These are phyloP conservation scores for Cytidiella melzeri DNA, from an alignment of 768 basidiomycete species.

Conservation along the genomic window DNA sequence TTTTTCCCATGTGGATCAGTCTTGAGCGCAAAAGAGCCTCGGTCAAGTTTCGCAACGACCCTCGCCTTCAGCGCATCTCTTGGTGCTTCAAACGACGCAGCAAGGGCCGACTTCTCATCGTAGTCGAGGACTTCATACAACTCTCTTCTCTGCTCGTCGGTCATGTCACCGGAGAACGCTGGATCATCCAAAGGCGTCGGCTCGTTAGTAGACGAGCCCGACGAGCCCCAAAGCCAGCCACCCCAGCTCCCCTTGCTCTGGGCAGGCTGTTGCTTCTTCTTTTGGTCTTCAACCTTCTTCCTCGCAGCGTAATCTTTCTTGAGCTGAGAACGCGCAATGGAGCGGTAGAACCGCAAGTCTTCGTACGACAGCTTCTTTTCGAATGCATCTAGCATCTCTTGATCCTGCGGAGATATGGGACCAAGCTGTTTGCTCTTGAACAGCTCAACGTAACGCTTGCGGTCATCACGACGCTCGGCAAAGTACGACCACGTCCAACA, in stretches of 20 bases:
- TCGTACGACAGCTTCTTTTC: conserved; percentile 87
- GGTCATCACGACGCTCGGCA: conserved; percentile 79
- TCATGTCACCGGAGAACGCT: conserved; percentile 65
- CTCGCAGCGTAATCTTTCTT: conserved; percentile 75
- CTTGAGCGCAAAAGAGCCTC: conserved; percentile 82
- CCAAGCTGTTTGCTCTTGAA: conserved; percentile 72
- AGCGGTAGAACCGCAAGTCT: conserved; percentile 95
- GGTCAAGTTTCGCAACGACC: conserved; percentile 71
- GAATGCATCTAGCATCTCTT: conserved; percentile 48
- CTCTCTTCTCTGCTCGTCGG: conserved; percentile 84
- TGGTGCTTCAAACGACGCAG: conserved; percentile 62
- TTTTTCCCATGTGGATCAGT: conserved; percentile 59
- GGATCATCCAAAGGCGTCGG: conserved; percentile 41
- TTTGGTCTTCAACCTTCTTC: conserved; percentile 63
- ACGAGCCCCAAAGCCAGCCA: conserved; percentile 83
- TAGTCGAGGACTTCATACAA: conserved; percentile 89
- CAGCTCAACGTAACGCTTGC: conserved; percentile 76
- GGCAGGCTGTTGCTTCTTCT: conserved; percentile 45
- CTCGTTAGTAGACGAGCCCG: conserved; percentile 38
- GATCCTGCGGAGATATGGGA: conserved; percentile 48
- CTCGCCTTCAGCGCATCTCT: conserved; percentile 76
- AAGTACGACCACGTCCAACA: conserved; percentile 95
- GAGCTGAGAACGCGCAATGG: conserved; percentile 82
- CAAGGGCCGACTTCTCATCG: conserved; percentile 77
- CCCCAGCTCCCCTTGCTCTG: conserved; percentile 50